phyloP scores from a whole-genome alignment of 176 grass and related monocot genomes.

The Chrysopogon serrulatus region DNA sequence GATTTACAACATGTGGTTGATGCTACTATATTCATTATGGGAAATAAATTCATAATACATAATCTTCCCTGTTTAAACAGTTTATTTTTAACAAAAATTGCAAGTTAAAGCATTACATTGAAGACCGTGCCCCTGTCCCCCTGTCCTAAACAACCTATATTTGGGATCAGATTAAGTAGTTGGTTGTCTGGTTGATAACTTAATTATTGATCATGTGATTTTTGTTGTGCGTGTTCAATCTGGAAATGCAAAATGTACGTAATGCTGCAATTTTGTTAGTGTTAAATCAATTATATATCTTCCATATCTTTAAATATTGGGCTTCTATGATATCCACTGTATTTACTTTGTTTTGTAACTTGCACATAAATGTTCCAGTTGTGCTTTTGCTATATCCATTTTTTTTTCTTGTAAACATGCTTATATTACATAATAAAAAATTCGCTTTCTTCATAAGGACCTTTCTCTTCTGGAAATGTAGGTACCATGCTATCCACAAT shows the following conservation, averaged over 20 bases:
- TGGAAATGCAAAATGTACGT: neutral
- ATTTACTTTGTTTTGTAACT: neutral
- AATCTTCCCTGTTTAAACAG: neutral
- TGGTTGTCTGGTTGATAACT: neutral
- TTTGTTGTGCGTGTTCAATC: neutral
- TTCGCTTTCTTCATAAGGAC: slow-evolving; percentile 14
- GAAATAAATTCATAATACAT: neutral
- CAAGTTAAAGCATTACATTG: neutral
- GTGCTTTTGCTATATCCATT: neutral
- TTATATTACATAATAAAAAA: neutral
- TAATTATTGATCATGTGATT: neutral
- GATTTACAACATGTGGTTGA: neutral
- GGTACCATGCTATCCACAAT: slow-evolving; percentile 83
- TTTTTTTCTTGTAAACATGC: neutral
- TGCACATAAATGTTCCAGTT: neutral
- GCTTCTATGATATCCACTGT: neutral
- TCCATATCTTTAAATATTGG: neutral
- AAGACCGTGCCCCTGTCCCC: neutral
- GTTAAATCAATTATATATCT: neutral
- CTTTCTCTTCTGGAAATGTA: slow-evolving; percentile 20
- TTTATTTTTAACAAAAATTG: neutral
- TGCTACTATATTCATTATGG: neutral
- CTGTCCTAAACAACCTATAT: neutral
- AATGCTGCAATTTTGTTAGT: neutral
- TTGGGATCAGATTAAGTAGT: neutral